Evolutionary conservation across 768 basidiomycete species (phyloP).

Genomic region (Boletus subparvulus): DNA sequence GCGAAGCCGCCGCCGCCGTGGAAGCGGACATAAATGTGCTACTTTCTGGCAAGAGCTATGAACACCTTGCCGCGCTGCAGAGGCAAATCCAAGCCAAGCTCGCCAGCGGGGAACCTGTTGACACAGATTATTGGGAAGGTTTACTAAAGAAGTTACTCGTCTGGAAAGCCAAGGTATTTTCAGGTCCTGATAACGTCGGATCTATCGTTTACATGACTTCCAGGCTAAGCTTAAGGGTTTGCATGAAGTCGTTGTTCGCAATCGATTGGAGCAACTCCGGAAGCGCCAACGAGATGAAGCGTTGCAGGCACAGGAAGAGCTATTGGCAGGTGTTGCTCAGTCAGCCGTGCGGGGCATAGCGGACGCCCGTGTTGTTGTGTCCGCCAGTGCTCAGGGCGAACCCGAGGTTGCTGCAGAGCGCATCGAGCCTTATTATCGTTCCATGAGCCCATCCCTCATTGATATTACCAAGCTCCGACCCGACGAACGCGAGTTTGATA

Average conservation of each 20-base stretch:
- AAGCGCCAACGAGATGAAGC: slow-evolving; percentile 97
- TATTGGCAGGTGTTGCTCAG: slow-evolving; percentile 73
- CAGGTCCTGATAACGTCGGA: neutral
- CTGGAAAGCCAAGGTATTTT: slow-evolving; percentile 89
- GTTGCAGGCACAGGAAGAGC: slow-evolving; percentile 87
- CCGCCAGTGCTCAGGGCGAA: slow-evolving; percentile 34
- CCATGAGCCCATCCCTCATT: slow-evolving; percentile 82
- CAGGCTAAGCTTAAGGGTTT: slow-evolving; percentile 89
- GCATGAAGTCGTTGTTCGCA: slow-evolving; percentile 95
- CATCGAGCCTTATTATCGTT: slow-evolving; percentile 76
- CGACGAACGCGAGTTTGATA: slow-evolving; percentile 82
- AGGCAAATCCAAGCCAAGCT: slow-evolving; percentile 86
- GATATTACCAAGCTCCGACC: slow-evolving; percentile 66
- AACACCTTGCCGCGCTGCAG: slow-evolving; percentile 81
- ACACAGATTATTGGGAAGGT: slow-evolving; percentile 97
- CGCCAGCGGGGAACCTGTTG: slow-evolving; percentile 88
- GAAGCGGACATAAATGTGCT: slow-evolving; percentile 82
- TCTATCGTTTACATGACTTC: slow-evolving; percentile 7
- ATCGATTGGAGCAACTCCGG: slow-evolving; percentile 92
- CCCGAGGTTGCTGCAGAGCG: slow-evolving; percentile 48
- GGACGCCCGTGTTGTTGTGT: slow-evolving; percentile 36
- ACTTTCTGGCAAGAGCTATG: slow-evolving; percentile 81
- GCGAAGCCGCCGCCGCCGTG: slow-evolving; percentile 71
- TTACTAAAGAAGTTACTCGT: slow-evolving; percentile 89
- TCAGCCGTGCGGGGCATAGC: slow-evolving; percentile 49